These are phyloP conservation scores for Paraphaeosphaeria minitans DNA, from an alignment of 2,329 filamentous ascomycete species.

Conservation along the genomic window DNA sequence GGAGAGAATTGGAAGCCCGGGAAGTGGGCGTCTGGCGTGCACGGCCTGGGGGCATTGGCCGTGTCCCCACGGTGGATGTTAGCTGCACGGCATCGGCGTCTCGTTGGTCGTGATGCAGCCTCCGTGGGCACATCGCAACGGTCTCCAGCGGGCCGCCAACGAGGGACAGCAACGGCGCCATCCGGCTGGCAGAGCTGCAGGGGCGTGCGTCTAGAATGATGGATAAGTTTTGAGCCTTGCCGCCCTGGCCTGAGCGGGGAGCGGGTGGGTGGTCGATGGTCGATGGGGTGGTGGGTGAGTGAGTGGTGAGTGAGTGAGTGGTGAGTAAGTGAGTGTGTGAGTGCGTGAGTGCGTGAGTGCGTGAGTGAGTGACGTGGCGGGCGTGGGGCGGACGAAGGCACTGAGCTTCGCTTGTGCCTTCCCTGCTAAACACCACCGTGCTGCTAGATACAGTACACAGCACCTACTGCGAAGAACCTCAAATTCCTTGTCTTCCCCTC, in stretches of 20 bases:
- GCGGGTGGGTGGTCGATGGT: slow-evolving; percentile 28
- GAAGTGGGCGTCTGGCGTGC: slow-evolving; percentile 32
- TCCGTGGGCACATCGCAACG: slow-evolving; percentile 28
- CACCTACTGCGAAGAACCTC: slow-evolving; percentile 11
- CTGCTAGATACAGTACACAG: too few species aligned
- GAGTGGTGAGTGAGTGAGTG: too few species aligned
- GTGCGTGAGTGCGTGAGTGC: too few species aligned
- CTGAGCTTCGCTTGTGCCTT: not conserved
- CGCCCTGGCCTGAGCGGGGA: slow-evolving; percentile 28
- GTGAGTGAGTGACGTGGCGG: slow-evolving; percentile 37
- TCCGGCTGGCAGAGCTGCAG: slow-evolving; percentile 36
- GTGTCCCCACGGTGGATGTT: slow-evolving; percentile 33
- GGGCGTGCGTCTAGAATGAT: slow-evolving; percentile 26
- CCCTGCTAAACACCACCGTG: not conserved
- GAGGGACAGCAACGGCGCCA: slow-evolving; percentile 30
- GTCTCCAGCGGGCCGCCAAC: slow-evolving; percentile 23
- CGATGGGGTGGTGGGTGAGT: slow-evolving; percentile 33
- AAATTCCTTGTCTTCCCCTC: slow-evolving; percentile 7
- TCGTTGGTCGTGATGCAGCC: slow-evolving; percentile 30
- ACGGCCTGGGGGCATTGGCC: slow-evolving; percentile 32
- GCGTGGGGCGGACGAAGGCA: slow-evolving; percentile 11
- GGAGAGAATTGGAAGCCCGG: slow-evolving; percentile 35
- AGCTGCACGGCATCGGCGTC: slow-evolving; percentile 25
- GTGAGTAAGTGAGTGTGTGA: too few species aligned
- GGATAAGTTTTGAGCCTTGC: slow-evolving; percentile 16